Percentiles rank a stretch among this genome's conserved stretches.
Evolutionary conservation across 192 early-diverging fungal species (phyloP).

Genomic region (Linnemannia elongata): DNA sequence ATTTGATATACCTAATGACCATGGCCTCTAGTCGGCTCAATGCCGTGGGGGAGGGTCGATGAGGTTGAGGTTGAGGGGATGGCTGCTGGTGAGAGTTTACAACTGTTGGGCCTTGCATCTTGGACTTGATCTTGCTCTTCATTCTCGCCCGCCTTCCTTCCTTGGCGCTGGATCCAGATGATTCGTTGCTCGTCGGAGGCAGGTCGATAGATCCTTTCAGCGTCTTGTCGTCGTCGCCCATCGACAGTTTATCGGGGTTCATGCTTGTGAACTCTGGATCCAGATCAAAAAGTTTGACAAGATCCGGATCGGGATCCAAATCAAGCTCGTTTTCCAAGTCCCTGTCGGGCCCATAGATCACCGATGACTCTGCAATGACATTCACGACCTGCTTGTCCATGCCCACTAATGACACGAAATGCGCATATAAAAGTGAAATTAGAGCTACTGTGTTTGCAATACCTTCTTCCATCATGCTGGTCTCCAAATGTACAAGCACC

Average conservation of each 20-base stretch:
- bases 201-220: neutral
- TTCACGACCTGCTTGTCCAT: constrained; percentile 52
- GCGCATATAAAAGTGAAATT: neutral
- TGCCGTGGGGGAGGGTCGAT: neutral
- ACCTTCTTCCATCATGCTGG: neutral
- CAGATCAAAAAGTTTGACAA: constrained; percentile 26
- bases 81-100: neutral
- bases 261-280: constrained; percentile 34
- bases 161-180: neutral
- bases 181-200: neutral
- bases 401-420: constrained; percentile 31
- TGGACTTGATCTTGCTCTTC: constrained; percentile 28
- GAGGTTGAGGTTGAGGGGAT: constrained; percentile 4
- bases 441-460: neutral
- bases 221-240: neutral
- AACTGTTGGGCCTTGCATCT: neutral
- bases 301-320: constrained; percentile 25
- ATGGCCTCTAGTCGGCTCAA: constrained; percentile 33
- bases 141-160: constrained; percentile 11
- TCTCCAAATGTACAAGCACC: neutral
- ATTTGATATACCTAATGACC: constrained; percentile 54
- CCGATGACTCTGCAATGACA: constrained; percentile 42
- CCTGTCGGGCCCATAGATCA: constrained; percentile 44
- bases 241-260: neutral
- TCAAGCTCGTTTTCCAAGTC: constrained; percentile 39